Conservation (phyloP, 805 yeast genomes). For the Teunomyces tritomae region DNA sequence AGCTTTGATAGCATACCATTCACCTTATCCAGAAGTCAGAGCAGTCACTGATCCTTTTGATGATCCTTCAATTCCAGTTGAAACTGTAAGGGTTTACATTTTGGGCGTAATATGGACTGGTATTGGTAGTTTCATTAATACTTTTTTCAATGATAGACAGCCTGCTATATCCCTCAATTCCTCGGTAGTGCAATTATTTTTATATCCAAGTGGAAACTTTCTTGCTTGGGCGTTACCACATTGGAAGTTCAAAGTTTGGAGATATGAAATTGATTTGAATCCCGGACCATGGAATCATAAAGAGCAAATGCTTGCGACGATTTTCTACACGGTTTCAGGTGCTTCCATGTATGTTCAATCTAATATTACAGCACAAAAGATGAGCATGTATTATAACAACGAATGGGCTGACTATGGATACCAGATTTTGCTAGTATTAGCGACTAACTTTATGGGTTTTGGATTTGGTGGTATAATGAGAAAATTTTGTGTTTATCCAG, state of each 20-base stretch:
- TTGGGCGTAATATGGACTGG: constrained; percentile 54
- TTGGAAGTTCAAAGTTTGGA: constrained; percentile 14
- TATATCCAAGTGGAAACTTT: constrained; percentile 44
- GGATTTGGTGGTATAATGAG: constrained; percentile 17
- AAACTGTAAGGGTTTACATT: constrained; percentile 50
- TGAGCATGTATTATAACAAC: constrained; percentile 23
- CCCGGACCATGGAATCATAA: constrained; percentile 66
- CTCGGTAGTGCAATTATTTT: constrained; percentile 45
- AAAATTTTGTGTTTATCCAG: constrained; percentile 46
- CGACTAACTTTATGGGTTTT: constrained; percentile 16
- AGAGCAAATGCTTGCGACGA: constrained; percentile 64
- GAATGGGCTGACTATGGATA: constrained; percentile 20
- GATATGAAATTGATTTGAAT: constrained; percentile 31
- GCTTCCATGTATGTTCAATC: constrained; percentile 20
- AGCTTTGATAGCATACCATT: constrained; percentile 34
- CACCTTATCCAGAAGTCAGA: constrained; percentile 42
- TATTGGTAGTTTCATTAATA: constrained; percentile 52
- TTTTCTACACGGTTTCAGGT: constrained; percentile 35
- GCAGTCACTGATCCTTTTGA: constrained; percentile 40
- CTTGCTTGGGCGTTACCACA: constrained; percentile 38
- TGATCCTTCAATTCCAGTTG: constrained; percentile 30
- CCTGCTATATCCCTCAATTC: constrained; percentile 46
- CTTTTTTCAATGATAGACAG: constrained; percentile 53
- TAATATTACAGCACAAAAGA: constrained; percentile 21
- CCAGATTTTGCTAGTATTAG: constrained; percentile 12